Conservation (phyloP, 139 green algal genomes). For the Chlorella sp. region DNA sequence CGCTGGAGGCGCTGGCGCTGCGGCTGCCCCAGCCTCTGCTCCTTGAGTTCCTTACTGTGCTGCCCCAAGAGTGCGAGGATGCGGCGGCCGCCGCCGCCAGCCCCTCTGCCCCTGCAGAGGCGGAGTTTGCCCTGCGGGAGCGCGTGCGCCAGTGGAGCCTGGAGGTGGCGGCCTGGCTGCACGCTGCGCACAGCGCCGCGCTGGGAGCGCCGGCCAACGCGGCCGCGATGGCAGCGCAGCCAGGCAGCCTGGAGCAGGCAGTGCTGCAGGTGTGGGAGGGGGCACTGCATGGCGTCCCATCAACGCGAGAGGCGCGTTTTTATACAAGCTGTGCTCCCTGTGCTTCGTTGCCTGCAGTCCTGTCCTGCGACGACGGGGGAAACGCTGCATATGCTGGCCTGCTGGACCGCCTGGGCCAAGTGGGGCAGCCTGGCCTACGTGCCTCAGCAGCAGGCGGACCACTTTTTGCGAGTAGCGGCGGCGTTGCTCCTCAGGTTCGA, state of each 20-base stretch:
- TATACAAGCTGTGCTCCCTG: too few species aligned
- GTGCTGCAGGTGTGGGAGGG: background rate
- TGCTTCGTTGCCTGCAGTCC: too few species aligned
- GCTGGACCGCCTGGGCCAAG: constrained; percentile 27
- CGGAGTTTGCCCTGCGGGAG: constrained; percentile 5
- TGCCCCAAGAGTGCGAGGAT: constrained; percentile 35
- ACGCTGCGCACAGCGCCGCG: constrained; percentile 2
- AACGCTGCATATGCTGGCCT: constrained; percentile 14
- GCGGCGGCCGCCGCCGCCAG: background rate
- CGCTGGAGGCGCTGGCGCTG: constrained; percentile 13
- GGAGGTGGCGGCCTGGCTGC: constrained; percentile 17
- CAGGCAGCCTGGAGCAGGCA: background rate
- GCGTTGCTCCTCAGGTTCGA: constrained; percentile 16
- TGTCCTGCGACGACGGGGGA: too few species aligned
- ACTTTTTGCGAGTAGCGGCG: constrained; percentile 11
- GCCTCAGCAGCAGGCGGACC: background rate
- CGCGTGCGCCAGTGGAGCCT: constrained; percentile 7
- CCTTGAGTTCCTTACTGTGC: constrained; percentile 27
- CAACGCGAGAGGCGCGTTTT: too few species aligned
- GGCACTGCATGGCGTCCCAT: background rate
- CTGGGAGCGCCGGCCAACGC: background rate
- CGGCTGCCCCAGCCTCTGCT: constrained; percentile 8
- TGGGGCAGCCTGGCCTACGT: constrained; percentile 25
- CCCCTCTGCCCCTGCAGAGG: background rate
- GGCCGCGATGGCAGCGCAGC: background rate